Percentiles rank a stretch among this genome's conserved stretches.
Conservation (phyloP, 352 stramenopile species). For the Phytophthora crassamura region DNA sequence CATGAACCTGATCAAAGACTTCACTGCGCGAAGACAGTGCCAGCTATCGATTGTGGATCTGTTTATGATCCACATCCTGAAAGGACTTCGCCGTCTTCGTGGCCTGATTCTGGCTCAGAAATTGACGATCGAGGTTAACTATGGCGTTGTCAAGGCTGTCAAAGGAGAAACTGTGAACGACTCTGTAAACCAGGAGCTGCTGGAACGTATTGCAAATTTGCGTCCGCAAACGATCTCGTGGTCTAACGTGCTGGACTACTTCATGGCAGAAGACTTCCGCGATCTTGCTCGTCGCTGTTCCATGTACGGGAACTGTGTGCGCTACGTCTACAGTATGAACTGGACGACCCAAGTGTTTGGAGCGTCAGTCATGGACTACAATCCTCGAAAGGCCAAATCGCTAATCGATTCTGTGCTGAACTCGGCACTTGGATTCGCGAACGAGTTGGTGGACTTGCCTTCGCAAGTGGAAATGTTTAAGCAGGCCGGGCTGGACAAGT, state of each 20-base stretch:
- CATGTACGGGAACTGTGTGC: slow-evolving; percentile 18
- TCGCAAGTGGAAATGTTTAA: slow-evolving; percentile 4
- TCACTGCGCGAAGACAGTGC: slow-evolving; percentile 8
- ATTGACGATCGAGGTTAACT: slow-evolving; percentile 31
- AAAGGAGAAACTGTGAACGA: slow-evolving; percentile 5
- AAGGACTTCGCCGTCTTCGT: slow-evolving; percentile 28
- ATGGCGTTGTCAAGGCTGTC: slow-evolving; percentile 35
- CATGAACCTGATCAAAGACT: slow-evolving; percentile 14
- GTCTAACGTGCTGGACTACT: slow-evolving; percentile 32
- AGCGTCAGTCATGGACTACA: slow-evolving; percentile 26
- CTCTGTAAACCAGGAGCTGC: slow-evolving; percentile 4
- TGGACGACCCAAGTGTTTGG: slow-evolving; percentile 30
- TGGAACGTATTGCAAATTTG: slow-evolving; percentile 29
- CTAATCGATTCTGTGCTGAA: slow-evolving; percentile 11
- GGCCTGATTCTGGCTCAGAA: slow-evolving; percentile 15
- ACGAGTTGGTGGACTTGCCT: too few species aligned
- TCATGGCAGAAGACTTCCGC: slow-evolving; percentile 33
- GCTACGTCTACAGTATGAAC: slow-evolving; percentile 43
- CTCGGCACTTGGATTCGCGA: slow-evolving; percentile 16
- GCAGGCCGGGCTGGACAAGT: slow-evolving; percentile 16
- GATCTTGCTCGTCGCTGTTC: slow-evolving; percentile 39
- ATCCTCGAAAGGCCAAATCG: background rate
- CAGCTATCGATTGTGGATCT: slow-evolving; percentile 34
- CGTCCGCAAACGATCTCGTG: slow-evolving; percentile 33
- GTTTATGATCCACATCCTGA: slow-evolving; percentile 32